phyloP scores from a whole-genome alignment of 2,329 filamentous ascomycete species.

The Didymella segeticola region DNA sequence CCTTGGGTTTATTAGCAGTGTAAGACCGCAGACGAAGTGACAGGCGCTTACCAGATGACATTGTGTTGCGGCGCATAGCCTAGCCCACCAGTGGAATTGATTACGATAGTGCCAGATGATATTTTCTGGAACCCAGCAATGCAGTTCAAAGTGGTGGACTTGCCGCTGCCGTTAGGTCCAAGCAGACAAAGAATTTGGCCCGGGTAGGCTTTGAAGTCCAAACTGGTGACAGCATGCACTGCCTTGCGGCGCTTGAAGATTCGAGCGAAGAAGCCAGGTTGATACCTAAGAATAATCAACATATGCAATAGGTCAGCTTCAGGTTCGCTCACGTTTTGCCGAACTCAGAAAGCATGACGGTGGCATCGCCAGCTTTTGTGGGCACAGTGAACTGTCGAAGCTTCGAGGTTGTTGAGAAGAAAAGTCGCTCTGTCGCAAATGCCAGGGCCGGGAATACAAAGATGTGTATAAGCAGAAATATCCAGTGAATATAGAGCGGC shows the following conservation, averaged over 20 bases:
- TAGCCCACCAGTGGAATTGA: slow-evolving; percentile 33
- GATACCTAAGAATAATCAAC: slow-evolving; percentile 19
- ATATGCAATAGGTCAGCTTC: not conserved
- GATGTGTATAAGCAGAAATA: slow-evolving; percentile 32
- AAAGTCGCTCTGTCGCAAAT: slow-evolving; percentile 25
- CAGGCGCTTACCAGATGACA: slow-evolving; percentile 25
- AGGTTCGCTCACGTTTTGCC: slow-evolving; percentile 26
- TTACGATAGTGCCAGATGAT: slow-evolving; percentile 28
- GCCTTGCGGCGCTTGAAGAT: slow-evolving; percentile 29
- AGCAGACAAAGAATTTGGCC: slow-evolving; percentile 38
- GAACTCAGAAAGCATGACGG: slow-evolving; percentile 45
- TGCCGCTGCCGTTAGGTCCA: slow-evolving; percentile 37
- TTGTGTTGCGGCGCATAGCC: slow-evolving; percentile 38
- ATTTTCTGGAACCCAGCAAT: slow-evolving; percentile 33
- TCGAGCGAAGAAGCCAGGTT: slow-evolving; percentile 21
- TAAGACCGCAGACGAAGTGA: not conserved
- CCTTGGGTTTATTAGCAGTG: slow-evolving; percentile 44
- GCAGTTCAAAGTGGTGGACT: slow-evolving; percentile 35
- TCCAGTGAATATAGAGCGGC: slow-evolving; percentile 28
- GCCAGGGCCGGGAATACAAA: slow-evolving; percentile 30
- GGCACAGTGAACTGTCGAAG: slow-evolving; percentile 42
- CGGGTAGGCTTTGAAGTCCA: slow-evolving; percentile 28
- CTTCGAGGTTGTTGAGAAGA: slow-evolving; percentile 32
- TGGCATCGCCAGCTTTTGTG: slow-evolving; percentile 36
- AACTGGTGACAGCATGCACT: slow-evolving; percentile 28